phyloP scores from a whole-genome alignment of 768 basidiomycete genomes.

The Clitopilus hobsonii region DNA sequence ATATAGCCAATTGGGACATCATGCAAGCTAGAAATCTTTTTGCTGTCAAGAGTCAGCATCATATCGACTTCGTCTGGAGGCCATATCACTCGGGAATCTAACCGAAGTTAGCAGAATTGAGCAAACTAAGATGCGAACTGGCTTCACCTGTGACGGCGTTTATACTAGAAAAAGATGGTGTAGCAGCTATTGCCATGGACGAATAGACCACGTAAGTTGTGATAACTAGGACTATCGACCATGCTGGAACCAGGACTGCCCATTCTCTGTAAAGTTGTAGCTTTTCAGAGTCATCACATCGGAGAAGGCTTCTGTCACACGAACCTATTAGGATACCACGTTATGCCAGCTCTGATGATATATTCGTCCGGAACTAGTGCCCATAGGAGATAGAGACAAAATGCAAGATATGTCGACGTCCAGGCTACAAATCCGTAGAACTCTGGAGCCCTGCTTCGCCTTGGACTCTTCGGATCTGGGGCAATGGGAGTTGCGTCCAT shows the following conservation, averaged over 20 bases:
- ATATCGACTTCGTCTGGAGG: constrained; percentile 33
- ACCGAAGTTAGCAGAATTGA: too few species aligned
- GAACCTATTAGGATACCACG: constrained; percentile 88
- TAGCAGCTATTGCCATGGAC: constrained; percentile 65
- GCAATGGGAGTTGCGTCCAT: not conserved
- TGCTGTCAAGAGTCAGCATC: constrained; percentile 44
- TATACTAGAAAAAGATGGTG: constrained; percentile 66
- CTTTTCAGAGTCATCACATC: not conserved
- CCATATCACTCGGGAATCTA: constrained; percentile 56
- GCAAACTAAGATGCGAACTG: too few species aligned
- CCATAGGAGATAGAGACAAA: constrained; percentile 73
- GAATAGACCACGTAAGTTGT: constrained; percentile 77
- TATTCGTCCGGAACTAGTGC: constrained; percentile 71
- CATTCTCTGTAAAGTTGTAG: constrained; percentile 58
- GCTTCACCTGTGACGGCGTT: constrained; percentile 62
- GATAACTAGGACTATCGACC: constrained; percentile 63
- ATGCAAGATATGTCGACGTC: constrained; percentile 71
- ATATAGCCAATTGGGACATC: constrained; percentile 82
- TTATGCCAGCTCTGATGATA: constrained; percentile 61
- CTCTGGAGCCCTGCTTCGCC: constrained; percentile 67
- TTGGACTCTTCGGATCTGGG: not conserved
- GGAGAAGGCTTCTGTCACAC: constrained; percentile 12
- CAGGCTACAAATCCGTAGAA: constrained; percentile 90
- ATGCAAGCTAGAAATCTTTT: constrained; percentile 58
- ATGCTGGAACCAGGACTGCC: constrained; percentile 79